Conservation (phyloP, 441 rosid genomes). For the Flueggea neowawraea region DNA sequence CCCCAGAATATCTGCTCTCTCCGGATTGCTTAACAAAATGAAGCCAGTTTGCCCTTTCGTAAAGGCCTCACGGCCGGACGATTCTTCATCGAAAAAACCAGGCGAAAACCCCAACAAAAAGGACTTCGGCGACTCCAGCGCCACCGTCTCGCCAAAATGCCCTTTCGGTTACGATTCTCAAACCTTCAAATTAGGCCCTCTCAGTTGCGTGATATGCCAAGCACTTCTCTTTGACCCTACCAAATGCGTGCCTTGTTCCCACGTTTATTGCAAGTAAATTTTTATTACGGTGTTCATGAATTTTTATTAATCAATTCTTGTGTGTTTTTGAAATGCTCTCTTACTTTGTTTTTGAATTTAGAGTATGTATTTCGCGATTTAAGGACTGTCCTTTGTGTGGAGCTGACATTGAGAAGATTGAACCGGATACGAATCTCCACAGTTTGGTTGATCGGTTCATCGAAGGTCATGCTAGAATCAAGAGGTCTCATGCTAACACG, state of each 20-base stretch:
- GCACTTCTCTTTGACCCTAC: constrained; percentile 73
- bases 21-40: constrained; percentile 20
- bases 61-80: constrained; percentile 62
- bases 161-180: constrained; percentile 94
- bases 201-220: constrained; percentile 89
- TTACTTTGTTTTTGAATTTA: constrained; percentile 18
- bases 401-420: constrained; percentile 86
- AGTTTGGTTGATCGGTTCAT: constrained; percentile 79
- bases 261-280: constrained; percentile 86
- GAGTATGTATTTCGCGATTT: constrained; percentile 73
- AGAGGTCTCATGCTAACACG: constrained; percentile 51
- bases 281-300: not conserved
- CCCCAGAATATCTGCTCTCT: not conserved
- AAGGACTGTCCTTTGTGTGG: constrained; percentile 96
- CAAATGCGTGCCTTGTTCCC: constrained; percentile 92
- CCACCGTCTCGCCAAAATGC: constrained; percentile 55
- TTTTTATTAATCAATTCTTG: not conserved
- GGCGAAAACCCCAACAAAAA: constrained; percentile 30
- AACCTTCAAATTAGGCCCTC: constrained; percentile 90
- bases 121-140: constrained; percentile 32
- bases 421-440: constrained; percentile 75
- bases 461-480: constrained; percentile 96
- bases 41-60: constrained; percentile 72
- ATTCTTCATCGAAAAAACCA: constrained; percentile 33
- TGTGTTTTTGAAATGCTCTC: not conserved